These are phyloP conservation scores for Naganishia albida DNA, from an alignment of 1,284 basidiomycete species.

Conservation along the genomic window DNA sequence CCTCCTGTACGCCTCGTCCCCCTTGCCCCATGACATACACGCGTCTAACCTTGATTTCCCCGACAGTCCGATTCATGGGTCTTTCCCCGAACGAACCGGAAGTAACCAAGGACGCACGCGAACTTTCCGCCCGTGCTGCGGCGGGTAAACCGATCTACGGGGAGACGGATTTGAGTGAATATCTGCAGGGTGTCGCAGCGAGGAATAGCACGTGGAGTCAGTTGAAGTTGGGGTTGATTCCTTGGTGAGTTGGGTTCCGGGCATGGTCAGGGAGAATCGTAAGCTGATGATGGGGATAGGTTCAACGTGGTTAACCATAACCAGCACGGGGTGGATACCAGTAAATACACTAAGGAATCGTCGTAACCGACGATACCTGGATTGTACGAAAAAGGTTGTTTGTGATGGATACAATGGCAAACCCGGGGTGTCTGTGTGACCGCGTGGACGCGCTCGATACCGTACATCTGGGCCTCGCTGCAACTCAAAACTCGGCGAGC, in stretches of 20 bases:
- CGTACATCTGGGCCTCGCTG: no score
- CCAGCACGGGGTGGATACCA: constrained; percentile 78
- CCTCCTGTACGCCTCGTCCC: constrained; percentile 65
- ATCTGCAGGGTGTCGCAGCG: constrained; percentile 85
- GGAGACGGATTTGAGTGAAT: constrained; percentile 74
- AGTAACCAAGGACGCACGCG: constrained; percentile 70
- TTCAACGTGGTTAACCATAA: constrained; percentile 90
- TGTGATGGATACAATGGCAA: no score
- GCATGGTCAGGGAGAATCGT: constrained; percentile 38
- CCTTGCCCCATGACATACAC: not conserved
- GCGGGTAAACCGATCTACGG: constrained; percentile 83
- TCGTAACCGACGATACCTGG: constrained; percentile 4
- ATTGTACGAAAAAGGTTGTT: no score
- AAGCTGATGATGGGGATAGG: constrained; percentile 58
- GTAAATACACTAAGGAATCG: constrained; percentile 63
- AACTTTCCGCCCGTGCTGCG: constrained; percentile 69
- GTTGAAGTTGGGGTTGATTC: constrained; percentile 65
- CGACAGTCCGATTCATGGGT: constrained; percentile 90
- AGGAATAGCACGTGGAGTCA: constrained; percentile 91
- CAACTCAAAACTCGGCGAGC: no score
- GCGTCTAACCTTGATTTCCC: constrained; percentile 28
- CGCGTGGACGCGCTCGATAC: no score
- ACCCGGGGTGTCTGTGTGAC: no score
- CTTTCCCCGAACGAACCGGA: constrained; percentile 90
- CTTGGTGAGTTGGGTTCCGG: constrained; percentile 64